Evolutionary conservation across 2,329 filamentous ascomycete species (phyloP), one percentile per base, ranked within the genome.

Genomic region (Trichoderma guizhouense): DNA sequence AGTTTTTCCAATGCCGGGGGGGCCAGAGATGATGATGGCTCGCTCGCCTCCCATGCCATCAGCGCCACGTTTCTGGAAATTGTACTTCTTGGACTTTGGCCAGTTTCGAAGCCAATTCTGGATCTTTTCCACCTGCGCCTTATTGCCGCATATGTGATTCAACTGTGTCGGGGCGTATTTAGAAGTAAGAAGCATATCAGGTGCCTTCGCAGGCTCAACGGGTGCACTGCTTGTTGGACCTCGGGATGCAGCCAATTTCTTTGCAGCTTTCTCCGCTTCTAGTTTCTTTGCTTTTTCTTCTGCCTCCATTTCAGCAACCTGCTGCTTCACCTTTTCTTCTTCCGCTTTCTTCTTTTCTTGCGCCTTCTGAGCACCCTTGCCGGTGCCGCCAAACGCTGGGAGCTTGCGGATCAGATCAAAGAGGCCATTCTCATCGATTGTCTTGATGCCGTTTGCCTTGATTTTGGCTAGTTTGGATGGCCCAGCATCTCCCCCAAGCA

Each of bases 1-100:
- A 2, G 96, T 99, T 83, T 99, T 99, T 76, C 96, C 96, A 75
- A 99, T 97, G 21, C 96, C 96, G 34, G 96, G 96, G 18, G 96
- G 95, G 0, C 96, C 96, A 75, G 97, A 95, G 69, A 99, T 91
- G 79, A 98, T 97, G 75, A 98, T 91, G n/a, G 95, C 93, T 74
- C 96, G 91, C 77, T 92, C 93, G 0, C 87, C 87, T 39, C 95
- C 95, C 79, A 91, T 91, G 2, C 95, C 96, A 81, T 98, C 95
- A 11, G 92, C 87, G 0, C 96, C 96, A 72, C 90, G 89, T 77
- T 91, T 89, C 79, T 94, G 92, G 82, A 99, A 99, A 66, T 92
- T 86, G 73, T 89, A 92, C 79, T 93, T 94, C 71, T 93, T 91
- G 70, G 89, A 90, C 79, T 92, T 93, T 24, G 89, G 89, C 90